Evolutionary conservation across 768 basidiomycete genomes (phyloP).

Genomic region (Tubosaeta brunneosetosa): DNA sequence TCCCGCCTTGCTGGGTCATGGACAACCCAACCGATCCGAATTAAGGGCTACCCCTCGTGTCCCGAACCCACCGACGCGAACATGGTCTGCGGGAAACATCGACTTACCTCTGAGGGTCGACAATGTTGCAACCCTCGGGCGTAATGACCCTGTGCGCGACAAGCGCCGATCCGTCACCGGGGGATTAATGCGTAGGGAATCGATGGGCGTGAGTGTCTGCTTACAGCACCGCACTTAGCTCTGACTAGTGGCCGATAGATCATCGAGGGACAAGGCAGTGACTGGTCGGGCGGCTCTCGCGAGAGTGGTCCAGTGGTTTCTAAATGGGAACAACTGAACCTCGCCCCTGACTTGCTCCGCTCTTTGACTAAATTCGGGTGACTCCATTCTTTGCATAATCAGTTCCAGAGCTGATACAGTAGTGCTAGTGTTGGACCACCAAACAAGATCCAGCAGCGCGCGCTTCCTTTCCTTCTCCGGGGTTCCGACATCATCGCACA

Average conservation of each 20-base stretch:
- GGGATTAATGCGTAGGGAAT: conserved; percentile 67
- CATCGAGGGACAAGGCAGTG: conserved; percentile 52
- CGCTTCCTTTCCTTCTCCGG: conserved; percentile 89
- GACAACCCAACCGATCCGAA: conserved; percentile 62
- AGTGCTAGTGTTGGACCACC: conserved; percentile 82
- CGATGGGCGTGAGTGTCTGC: conserved; percentile 54
- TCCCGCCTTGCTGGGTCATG: conserved; percentile 49
- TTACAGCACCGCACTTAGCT: conserved; percentile 4
- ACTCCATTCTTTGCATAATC: conserved; percentile 27
- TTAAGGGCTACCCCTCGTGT: conserved; percentile 54
- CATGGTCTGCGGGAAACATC: conserved; percentile 80
- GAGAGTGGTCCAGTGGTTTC: conserved; percentile 79
- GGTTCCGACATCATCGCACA: conserved; percentile 98
- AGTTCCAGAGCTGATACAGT: conserved; percentile 11
- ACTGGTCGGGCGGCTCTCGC: conserved; percentile 52
- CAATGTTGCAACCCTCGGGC: conserved; percentile 33
- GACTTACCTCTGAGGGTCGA: conserved; percentile 64
- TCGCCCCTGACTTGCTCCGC: conserved; percentile 82
- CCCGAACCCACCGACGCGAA: conserved; percentile 69
- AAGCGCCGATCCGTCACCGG: conserved; percentile 72
- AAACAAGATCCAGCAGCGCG: conserved; percentile 97
- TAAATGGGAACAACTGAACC: conserved; percentile 92
- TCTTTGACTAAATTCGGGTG: conserved; percentile 93
- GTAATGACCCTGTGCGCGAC: conserved; percentile 45
- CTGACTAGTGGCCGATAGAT: conserved; percentile 37